Base-by-base conservation (phyloP, 345 rosid species). In the Eucalyptus marginata region DNA sequence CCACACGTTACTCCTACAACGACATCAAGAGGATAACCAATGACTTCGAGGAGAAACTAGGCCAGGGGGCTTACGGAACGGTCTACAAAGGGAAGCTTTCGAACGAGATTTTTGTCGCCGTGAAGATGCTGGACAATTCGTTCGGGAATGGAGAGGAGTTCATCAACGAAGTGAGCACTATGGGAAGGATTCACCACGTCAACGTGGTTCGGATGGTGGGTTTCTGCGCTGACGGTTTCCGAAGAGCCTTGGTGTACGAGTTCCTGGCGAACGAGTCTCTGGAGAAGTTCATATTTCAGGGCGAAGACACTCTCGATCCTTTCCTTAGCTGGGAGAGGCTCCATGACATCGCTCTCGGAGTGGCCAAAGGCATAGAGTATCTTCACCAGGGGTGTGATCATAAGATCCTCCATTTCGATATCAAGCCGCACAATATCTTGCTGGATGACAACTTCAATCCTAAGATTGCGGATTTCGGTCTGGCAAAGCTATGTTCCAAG, bases 381-480 rank as follows among this genome's bases (percentile, higher is more conserved):
- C 49, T 92, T 16, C 93, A 92, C 86, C 87, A 33, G 46, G 93
- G 92, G 33, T 92, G 93, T 18, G 92, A 89, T 49, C 68, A 87
- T 86, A 83, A 86, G 87, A 89, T 92, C 88, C 79, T 92, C 17
- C 93, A 92, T 89, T 89, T 91, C 51, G 93, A 92, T 18, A 91
- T 92, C 54, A 93, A 89, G 66, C 90, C 91, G 24, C 91, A 91
- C 46, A 89, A 89, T 49, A 88, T 90, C 27, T 49, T 90, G 58
- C 88, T 91, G 59, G 91, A 86, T 33, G 13, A 86, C 7, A 81
- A 86, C 49, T 89, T 87, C 88, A 29, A 11, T 18, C 87, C 92
- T 15, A 87, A 90, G 88, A 88, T 93, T 49, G 87, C 93, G 4
- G 93, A 92, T 80, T 91, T 92, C 51, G 93, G 92, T 8, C 90